phyloP scores from a whole-genome alignment of 2,329 filamentous ascomycete genomes.

The Fusarium falciforme region DNA sequence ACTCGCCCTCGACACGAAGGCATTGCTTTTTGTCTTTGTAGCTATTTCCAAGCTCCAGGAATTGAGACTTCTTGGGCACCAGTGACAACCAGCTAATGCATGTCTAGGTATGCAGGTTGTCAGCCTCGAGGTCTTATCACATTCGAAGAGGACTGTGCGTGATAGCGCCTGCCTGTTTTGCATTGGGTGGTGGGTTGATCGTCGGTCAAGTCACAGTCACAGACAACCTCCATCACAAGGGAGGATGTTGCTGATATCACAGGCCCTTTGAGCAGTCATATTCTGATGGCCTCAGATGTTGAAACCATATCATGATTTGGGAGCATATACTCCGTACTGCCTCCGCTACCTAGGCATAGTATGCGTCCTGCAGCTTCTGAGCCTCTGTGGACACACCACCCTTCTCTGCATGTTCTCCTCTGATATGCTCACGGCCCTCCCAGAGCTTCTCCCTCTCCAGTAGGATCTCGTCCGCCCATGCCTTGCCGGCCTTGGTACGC shows the following conservation, averaged over 20 bases:
- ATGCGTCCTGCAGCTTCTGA: conserved; percentile 31
- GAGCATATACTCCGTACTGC: not conserved
- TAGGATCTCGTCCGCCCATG: conserved; percentile 82
- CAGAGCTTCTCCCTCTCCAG: conserved; percentile 80
- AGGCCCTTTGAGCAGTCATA: not conserved
- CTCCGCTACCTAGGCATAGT: conserved; percentile 19
- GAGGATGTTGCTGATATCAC: not conserved
- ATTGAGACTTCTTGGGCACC: not conserved
- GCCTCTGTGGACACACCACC: conserved; percentile 50
- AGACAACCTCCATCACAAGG: not conserved
- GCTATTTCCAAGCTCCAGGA: not conserved
- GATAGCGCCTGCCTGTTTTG: not conserved
- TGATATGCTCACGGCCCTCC: conserved; percentile 61
- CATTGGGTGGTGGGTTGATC: not conserved
- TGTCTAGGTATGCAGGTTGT: not conserved
- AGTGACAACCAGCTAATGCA: conserved; percentile 1
- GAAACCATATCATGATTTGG: not conserved
- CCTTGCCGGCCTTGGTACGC: conserved; percentile 78
- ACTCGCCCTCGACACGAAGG: not conserved
- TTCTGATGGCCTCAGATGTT: not conserved
- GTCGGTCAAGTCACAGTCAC: not conserved
- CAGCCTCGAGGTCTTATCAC: not conserved
- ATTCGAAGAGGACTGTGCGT: not conserved
- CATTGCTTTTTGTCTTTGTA: not conserved
- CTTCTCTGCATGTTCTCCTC: conserved; percentile 57